Base-by-base conservation (phyloP, 1,284 basidiomycete genomes). In the Fistulina hepatica region DNA sequence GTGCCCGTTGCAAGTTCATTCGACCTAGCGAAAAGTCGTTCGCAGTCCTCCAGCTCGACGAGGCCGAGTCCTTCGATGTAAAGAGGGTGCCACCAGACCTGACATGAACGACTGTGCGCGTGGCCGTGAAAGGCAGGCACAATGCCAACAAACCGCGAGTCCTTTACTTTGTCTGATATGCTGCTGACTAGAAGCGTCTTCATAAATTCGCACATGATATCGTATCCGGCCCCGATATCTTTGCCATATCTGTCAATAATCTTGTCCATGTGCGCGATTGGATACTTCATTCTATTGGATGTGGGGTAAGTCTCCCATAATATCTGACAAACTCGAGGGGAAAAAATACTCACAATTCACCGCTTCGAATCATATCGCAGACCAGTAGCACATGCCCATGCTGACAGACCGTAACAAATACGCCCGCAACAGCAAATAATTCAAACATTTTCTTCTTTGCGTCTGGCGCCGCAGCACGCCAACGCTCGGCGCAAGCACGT, bases 231-330 rank as follows among this genome's bases (percentile, higher is more conserved):
- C 3, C 40, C 37, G 4, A 45, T 33, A 21, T 49, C 31, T 0
- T 36, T 21, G 2, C 44, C 46, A 19, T 54, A 45, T 1, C 33
- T 30, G 9, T 52, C 46, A 2, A 61, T 36, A 2, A 54, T 26
- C 35, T 48, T 44, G 2, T 48, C 39, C 5, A 53, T 36, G 6
- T 52, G 49, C 0, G 58, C 56, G 1, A 61, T 44, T 0, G 53
- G 50, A 34, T 60, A 59, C 38, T 63, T 62, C n/a, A 58, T 59
- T 4, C 60, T 63, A n/a, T 52, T 36, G 0, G 50, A 52, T 59
- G 54, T 0, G 50, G 43, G 25, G 21, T 13, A 22, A 21, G 21
- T 30, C n/a, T 11, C n/a, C n/a, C n/a, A n/a, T n/a, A n/a, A n/a
- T n/a, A n/a, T n/a, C n/a, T n/a, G n/a, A n/a, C n/a, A n/a, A n/a